phyloP scores from a whole-genome alignment of 768 basidiomycete genomes.

The Phanerodontia chrysosporium region DNA sequence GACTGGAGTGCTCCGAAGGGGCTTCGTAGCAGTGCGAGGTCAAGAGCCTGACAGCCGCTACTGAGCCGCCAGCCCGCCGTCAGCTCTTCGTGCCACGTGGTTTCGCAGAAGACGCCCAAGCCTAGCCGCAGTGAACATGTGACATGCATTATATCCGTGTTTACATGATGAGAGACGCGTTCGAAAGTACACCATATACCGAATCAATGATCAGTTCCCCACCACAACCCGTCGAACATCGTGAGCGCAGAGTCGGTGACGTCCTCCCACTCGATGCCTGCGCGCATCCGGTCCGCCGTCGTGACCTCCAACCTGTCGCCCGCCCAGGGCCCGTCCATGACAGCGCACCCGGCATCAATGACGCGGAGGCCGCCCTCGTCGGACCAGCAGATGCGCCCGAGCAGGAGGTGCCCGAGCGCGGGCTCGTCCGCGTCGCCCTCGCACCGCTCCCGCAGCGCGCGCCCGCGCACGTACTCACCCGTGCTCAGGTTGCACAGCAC shows the following conservation, averaged over 20 bases:
- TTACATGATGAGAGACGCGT: no score
- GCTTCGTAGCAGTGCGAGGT: no score
- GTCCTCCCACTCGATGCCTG: constrained; percentile 3
- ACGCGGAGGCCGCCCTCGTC: neutral
- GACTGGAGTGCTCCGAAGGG: no score
- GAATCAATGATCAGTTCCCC: neutral
- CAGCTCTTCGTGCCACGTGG: no score
- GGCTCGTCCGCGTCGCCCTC: neutral
- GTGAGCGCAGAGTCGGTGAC: neutral
- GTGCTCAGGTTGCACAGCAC: constrained; percentile 7
- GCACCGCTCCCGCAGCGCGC: neutral
- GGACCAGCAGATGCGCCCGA: constrained; percentile 5
- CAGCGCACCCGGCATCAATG: neutral
- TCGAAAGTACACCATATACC: no score
- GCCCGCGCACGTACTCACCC: neutral
- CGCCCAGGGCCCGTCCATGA: constrained; percentile 1
- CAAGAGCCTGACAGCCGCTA: no score
- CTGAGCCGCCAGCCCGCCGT: no score
- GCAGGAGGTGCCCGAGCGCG: neutral
- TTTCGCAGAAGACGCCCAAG: no score
- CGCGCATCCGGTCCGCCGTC: neutral
- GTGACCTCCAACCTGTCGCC: constrained; percentile 5
- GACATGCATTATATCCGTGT: no score
- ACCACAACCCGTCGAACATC: neutral
- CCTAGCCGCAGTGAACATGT: no score